These are phyloP conservation scores for Tetragonia tetragonoides DNA, from an alignment of 148 eudicot species.

Conservation along the genomic window DNA sequence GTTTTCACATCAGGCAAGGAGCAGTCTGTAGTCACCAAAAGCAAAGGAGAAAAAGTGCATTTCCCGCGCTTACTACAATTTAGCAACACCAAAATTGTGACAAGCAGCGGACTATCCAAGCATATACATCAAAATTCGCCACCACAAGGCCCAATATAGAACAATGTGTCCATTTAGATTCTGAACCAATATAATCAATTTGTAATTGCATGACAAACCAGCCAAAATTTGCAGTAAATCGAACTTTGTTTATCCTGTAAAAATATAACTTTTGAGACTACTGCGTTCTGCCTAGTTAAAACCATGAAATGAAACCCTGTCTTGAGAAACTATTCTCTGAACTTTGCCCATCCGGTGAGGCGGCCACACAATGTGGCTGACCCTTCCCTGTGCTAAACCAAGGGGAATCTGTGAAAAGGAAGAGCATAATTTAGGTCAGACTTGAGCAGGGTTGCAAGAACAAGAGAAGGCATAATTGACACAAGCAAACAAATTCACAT, in stretches of 20 bases:
- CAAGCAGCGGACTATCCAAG: not conserved
- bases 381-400: conserved; percentile 83
- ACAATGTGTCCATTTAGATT: not conserved
- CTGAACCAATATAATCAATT: not conserved
- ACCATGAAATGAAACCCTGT: conserved; percentile 30
- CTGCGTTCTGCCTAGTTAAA: not conserved
- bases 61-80: not conserved
- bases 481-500: not conserved
- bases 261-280: not conserved
- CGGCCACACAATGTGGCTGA: conserved; percentile 81
- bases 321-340: conserved; percentile 31
- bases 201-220: conserved; percentile 6
- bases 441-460: not conserved
- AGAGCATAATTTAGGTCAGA: conserved; percentile 10
- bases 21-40: no score
- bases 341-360: conserved; percentile 77
- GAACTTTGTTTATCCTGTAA: not conserved
- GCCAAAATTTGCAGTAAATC: not conserved
- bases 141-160: not conserved
- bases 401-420: conserved; percentile 62
- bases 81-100: not conserved
- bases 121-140: not conserved
- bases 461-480: not conserved
- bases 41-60: no score
- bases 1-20: no score